These are phyloP conservation scores for Termitomyces titanicus DNA, from an alignment of 768 basidiomycete genomes.

Conservation along the genomic window DNA sequence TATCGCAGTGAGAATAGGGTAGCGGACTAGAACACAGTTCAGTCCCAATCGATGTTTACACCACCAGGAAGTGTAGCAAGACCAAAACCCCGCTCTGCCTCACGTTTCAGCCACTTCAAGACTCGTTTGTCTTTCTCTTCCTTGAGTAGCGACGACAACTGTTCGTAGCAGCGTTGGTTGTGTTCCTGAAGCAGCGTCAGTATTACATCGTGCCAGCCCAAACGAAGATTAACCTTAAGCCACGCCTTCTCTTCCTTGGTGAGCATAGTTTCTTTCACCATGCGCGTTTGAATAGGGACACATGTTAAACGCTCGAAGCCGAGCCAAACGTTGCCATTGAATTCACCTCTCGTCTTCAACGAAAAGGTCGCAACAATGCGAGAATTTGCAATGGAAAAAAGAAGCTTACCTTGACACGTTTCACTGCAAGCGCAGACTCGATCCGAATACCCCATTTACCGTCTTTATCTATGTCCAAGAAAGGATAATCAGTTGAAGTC, in stretches of 20 bases:
- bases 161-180: constrained; percentile 68
- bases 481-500: constrained; percentile 6
- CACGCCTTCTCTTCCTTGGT: constrained; percentile 84
- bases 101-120: constrained; percentile 73
- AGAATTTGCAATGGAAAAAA: not conserved
- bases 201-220: not conserved
- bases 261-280: constrained; percentile 84
- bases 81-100: constrained; percentile 74
- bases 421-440: constrained; percentile 37
- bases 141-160: constrained; percentile 60
- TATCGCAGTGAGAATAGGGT: constrained; percentile 7
- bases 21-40: constrained; percentile 20
- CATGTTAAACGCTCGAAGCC: constrained; percentile 91
- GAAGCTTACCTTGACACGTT: not conserved
- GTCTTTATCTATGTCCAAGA: constrained; percentile 50
- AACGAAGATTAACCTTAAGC: constrained; percentile 57
- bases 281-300: constrained; percentile 89
- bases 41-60: constrained; percentile 79
- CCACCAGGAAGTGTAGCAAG: constrained; percentile 67
- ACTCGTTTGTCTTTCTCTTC: constrained; percentile 85
- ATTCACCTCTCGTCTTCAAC: constrained; percentile 66
- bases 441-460: constrained; percentile 89
- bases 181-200: constrained; percentile 51
- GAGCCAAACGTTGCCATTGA: constrained; percentile 76
- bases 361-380: not conserved